Evolutionary conservation across 108 stramenopile species (phyloP).

Genomic region (Aurantiochytrium sp.): DNA sequence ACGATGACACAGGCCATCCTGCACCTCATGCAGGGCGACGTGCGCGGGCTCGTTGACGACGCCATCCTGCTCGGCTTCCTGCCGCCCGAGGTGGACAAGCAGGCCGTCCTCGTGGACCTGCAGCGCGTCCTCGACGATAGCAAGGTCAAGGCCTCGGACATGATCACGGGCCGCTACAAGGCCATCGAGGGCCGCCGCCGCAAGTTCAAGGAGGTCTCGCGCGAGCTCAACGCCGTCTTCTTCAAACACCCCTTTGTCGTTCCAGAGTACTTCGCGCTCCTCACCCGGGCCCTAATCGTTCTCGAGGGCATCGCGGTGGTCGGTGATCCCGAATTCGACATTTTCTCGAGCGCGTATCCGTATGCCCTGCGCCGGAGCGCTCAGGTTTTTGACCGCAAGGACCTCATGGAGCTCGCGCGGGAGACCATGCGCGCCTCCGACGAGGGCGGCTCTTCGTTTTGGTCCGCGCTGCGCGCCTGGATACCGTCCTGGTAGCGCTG

Average conservation of each 20-base stretch:
- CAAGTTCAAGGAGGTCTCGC: conserved; percentile 73
- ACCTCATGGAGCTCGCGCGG: background rate
- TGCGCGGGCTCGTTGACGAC: conserved; percentile 60
- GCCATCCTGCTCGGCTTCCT: conserved; percentile 76
- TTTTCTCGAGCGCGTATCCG: conserved; percentile 76
- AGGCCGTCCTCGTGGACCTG: conserved; percentile 66
- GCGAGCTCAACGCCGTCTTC: conserved; percentile 81
- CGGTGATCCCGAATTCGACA: conserved; percentile 81
- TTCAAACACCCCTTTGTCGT: conserved; percentile 78
- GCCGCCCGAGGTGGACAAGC: conserved; percentile 71
- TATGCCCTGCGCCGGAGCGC: conserved; percentile 66
- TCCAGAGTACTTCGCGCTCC: conserved; percentile 82
- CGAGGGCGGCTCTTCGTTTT: too few relatives aligned
- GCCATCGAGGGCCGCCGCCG: conserved; percentile 65
- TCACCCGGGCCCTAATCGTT: conserved; percentile 76
- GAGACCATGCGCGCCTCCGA: background rate
- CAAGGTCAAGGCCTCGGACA: background rate
- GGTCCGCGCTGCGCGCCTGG: background rate
- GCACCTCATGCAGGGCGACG: conserved; percentile 69
- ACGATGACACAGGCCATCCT: conserved; percentile 77
- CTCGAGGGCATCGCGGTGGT: conserved; percentile 82
- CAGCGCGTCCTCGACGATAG: conserved; percentile 57
- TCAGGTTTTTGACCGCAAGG: conserved; percentile 42
- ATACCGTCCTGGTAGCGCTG: background rate
- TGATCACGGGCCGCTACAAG: conserved; percentile 33